Evolutionary conservation across 2,329 filamentous ascomycete species (phyloP), one percentile per base, ranked within the genome.

Genomic region (Aspergillus eucalypticola): DNA sequence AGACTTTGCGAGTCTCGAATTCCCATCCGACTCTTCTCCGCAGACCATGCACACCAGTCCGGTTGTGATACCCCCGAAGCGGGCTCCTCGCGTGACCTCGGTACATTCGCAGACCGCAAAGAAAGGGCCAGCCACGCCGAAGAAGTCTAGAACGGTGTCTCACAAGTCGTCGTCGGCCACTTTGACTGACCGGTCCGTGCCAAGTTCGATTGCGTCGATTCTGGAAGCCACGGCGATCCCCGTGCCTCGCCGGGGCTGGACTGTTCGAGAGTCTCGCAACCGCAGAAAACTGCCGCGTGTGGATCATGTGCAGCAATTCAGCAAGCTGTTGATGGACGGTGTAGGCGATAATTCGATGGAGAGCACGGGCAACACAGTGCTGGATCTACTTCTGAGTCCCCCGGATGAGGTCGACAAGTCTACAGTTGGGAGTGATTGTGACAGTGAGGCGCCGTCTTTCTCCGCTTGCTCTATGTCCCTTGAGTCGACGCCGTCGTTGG

Each of bases 151-250:
- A 21, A 55, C 53, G 6, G 62, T 65, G 15, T 64, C 67, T 44
- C 68, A 65, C 23, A 65, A 68, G 56, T 69, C 71, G 8, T 69
- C 69, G 3, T 73, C 72, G 15, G 57, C 60, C 11, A 68, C 68
- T n/a, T 67, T 66, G 44, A 60, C 63, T 75, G 64, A 75, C 72
- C 60, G 79, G 75, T 78, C 79, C 8, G 69, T 86, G 5, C 82
- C 83, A 15, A 78, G 81, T n/a, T 80, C 84, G 21, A 80, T 87
- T 54, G 84, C 83, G 25, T 84, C 83, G 8, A 74, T 88, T 58
- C 74, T 88, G 35, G 83, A 85, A 58, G 81, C 85, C 49, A 88
- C 86, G 2, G 75, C 83, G 2, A 88, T 88, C 52, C 85, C 85
- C 3, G 79, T 81, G 19, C 82, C 82, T 60, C 73, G 74, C 46